Conservation (phyloP, 208 protist species). For the Angomonas desouzai region DNA sequence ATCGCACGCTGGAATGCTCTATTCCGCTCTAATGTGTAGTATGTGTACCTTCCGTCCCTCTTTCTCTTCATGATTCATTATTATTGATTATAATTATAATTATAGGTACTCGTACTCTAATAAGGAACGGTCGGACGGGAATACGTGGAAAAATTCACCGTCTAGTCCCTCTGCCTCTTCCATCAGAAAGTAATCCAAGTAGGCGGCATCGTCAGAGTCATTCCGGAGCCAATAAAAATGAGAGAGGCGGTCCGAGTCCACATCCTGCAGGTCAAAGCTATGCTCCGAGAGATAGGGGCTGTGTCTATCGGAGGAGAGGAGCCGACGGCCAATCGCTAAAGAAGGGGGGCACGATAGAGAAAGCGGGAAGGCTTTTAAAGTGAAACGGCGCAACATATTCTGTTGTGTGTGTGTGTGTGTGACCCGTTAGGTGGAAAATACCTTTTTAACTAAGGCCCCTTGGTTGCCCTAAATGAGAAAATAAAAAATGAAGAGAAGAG, state of each 20-base stretch:
- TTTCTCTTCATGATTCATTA: too few species aligned
- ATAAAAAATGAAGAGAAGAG: background rate
- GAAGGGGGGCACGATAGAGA: background rate
- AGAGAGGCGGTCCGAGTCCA: constrained; percentile 63
- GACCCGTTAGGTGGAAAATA: too few species aligned
- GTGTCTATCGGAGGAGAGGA: background rate
- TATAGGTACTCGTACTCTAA: constrained; percentile 10
- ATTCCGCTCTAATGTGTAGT: too few species aligned
- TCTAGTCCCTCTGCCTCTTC: constrained; percentile 29
- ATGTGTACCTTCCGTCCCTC: too few species aligned
- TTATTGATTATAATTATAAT: constrained; percentile 10
- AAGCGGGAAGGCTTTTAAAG: background rate
- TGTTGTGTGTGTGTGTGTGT: constrained; percentile 1
- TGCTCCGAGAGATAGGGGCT: background rate
- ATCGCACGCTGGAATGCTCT: too few species aligned
- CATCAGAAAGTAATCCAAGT: constrained; percentile 25
- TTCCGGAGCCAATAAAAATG: constrained; percentile 76
- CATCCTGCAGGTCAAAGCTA: constrained; percentile 77
- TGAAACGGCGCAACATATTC: background rate
- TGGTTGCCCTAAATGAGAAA: background rate
- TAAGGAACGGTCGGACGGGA: background rate
- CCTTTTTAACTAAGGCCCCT: too few species aligned
- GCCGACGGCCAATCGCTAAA: background rate
- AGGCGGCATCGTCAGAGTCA: constrained; percentile 46
- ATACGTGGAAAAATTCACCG: background rate